phyloP scores from a whole-genome alignment of 192 early-diverging fungal genomes.

The Coemansia sp. region DNA sequence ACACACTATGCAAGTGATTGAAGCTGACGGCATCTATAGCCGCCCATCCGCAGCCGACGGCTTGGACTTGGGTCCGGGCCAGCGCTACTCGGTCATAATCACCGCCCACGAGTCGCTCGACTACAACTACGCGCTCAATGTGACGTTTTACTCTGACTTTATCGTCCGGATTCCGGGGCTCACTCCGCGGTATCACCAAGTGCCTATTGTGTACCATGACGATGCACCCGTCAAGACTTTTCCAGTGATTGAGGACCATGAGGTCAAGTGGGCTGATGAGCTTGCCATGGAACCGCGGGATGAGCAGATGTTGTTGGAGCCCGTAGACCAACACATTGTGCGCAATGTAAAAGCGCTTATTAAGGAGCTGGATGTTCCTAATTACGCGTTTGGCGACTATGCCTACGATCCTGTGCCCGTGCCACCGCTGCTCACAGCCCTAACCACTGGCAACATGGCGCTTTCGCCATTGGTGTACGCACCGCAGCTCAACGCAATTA shows the following conservation, averaged over 20 bases:
- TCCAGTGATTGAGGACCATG: not conserved
- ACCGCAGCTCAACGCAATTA: not conserved
- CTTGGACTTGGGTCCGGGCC: constrained; percentile 66
- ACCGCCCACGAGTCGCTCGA: constrained; percentile 58
- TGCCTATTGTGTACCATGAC: constrained; percentile 14
- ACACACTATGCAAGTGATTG: constrained; percentile 77
- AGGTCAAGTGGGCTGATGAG: not conserved
- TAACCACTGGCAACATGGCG: not conserved
- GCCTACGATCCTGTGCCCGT: not conserved
- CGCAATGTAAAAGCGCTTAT: not conserved
- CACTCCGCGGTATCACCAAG: constrained; percentile 32
- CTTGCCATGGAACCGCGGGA: not conserved
- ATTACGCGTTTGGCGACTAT: not conserved
- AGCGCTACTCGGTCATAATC: constrained; percentile 80
- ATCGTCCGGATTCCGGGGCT: constrained; percentile 56
- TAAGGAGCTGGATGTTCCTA: not conserved
- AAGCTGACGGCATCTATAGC: constrained; percentile 71
- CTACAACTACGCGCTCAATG: constrained; percentile 65
- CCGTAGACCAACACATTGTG: not conserved
- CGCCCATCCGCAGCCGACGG: constrained; percentile 54
- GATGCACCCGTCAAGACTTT: not conserved
- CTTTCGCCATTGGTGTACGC: not conserved
- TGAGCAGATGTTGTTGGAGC: not conserved
- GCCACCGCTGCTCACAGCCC: not conserved
- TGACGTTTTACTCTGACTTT: constrained; percentile 67